Evolutionary conservation across 164 flowering plant genomes (phyloP), one percentile per base, ranked within the genome.

Genomic region (Chloranthus sessilifolius): DNA sequence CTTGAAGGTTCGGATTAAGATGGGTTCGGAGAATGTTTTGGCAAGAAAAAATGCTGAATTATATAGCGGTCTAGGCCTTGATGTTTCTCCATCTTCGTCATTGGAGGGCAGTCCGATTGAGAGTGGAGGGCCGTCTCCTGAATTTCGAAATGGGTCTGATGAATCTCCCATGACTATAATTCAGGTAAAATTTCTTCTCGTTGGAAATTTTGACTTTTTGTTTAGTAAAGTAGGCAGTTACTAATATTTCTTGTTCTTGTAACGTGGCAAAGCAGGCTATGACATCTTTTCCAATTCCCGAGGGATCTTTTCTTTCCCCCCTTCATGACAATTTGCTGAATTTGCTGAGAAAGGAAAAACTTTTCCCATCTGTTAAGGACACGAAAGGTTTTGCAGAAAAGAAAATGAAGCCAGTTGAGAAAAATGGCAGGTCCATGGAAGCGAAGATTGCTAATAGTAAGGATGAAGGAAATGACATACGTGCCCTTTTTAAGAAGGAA

Each of bases 61-160:
- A 47, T 86, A 88, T 50, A 80, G 76, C 62, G 91, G 87, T 48
- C 81, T 90, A 50, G 96, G 98, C 46, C 95, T 89, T 59, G 77
- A 69, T 40, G 34, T 49, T 38, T 81, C 95, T 48, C 95, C 89
- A 50, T 69, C 79, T 53, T 76, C 91, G 19, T 78, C 98, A 24
- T 40, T 53, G 53, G 70, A 65, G 31, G 74, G 73, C 59, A 82
- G 77, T 64, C 76, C 76, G 23, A 66, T 44, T 28, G 76, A 55
- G 48, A 72, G 70, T 69, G 73, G 52, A 53, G n/a, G n/a, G n/a
- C n/a, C n/a, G n/a, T n/a, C n/a, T n/a, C n/a, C n/a, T n/a, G 57
- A 56, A 53, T 35, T 62, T 69, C 75, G 49, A 31, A 74, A 59
- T 11, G 42, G 45, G 3, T 39, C 56, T 2, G 55, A 52, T 52